phyloP scores from a whole-genome alignment of 345 rosid genomes.

The Citrus glauca region DNA sequence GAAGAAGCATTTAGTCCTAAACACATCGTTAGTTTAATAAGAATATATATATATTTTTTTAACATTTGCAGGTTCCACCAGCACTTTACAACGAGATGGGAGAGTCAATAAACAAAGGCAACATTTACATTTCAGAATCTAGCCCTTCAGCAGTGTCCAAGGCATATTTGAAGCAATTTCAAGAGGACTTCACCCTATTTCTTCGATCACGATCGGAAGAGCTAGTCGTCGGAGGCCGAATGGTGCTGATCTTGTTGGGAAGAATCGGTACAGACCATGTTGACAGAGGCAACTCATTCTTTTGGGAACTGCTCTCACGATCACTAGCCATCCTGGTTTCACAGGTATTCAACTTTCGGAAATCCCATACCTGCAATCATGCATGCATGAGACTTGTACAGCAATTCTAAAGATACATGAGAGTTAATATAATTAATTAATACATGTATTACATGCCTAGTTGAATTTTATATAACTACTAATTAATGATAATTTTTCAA shows the following conservation, averaged over 20 bases:
- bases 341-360: slow-evolving; percentile 29
- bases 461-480: no score
- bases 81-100: slow-evolving; percentile 60
- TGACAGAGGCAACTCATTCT: slow-evolving; percentile 85
- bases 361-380: background rate
- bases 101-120: slow-evolving; percentile 68
- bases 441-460: accelerated
- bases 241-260: slow-evolving; percentile 71
- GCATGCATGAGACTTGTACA: background rate
- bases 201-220: slow-evolving; percentile 63
- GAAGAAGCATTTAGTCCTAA: background rate
- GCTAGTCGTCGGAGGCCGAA: slow-evolving; percentile 47
- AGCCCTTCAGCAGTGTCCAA: slow-evolving; percentile 58
- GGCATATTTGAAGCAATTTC: slow-evolving; percentile 69
- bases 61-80: slow-evolving; percentile 55
- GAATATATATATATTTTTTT: background rate
- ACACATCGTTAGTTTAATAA: background rate
- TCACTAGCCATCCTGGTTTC: slow-evolving; percentile 49
- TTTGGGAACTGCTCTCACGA: slow-evolving; percentile 69
- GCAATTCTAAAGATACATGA: no score
- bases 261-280: slow-evolving; percentile 56
- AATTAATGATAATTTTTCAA: no score
- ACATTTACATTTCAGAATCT: slow-evolving; percentile 48
- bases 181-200: slow-evolving; percentile 64
- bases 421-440: no score